phyloP scores from a whole-genome alignment of 2,329 filamentous ascomycete genomes.

The Fusarium armeniacum region DNA sequence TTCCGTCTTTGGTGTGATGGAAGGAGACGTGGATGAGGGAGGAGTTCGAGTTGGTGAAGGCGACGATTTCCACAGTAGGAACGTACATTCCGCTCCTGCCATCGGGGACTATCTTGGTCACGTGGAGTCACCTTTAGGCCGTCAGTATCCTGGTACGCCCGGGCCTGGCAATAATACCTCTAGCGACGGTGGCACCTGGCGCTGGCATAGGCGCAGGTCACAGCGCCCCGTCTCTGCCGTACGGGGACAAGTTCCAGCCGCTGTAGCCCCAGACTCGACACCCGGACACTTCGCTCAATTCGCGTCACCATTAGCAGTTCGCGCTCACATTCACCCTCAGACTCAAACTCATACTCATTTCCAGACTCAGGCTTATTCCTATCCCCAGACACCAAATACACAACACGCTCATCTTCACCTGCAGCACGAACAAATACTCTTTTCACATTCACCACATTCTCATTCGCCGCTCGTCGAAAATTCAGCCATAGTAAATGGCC shows the following conservation, averaged over 20 bases:
- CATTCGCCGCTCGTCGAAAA: conserved; percentile 19
- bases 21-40: conserved; percentile 27
- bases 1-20: conserved; percentile 37
- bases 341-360: conserved; percentile 15
- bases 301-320: conserved; percentile 33
- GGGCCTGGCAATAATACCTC: conserved; percentile 7
- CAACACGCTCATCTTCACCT: conserved; percentile 22
- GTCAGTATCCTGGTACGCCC: conserved; percentile 18
- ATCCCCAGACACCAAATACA: conserved; percentile 13
- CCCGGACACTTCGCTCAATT: conserved; percentile 42
- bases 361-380: conserved; percentile 17
- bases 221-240: conserved; percentile 23
- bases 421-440: conserved; percentile 24
- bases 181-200: conserved; percentile 35
- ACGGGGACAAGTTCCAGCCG: conserved; percentile 1
- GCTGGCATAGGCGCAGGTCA: conserved; percentile 37
- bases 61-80: conserved; percentile 28
- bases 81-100: conserved; percentile 14
- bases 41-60: conserved; percentile 28
- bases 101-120: conserved; percentile 27
- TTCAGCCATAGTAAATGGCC: conserved; percentile 36
- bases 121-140: conserved; percentile 28
- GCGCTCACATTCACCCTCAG: conserved; percentile 23
- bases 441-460: conserved; percentile 18
- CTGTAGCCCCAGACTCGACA: conserved; percentile 26